A percentile compares a stretch with the other conserved stretches of the same genome.
Evolutionary conservation across 371 early-diverging fungal genomes (phyloP).

Genomic region (Apophysomyces elegans): DNA sequence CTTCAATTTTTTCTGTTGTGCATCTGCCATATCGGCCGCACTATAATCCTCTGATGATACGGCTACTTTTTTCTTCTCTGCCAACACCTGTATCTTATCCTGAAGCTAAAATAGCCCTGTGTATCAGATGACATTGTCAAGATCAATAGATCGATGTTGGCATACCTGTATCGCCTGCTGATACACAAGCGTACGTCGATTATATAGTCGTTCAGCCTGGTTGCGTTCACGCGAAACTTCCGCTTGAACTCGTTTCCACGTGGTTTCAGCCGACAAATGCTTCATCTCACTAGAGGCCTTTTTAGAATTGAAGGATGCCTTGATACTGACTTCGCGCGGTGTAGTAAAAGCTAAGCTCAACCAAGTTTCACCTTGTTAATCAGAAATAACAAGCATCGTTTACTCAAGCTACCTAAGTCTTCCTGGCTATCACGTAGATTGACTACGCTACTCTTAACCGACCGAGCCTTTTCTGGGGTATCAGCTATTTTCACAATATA

Average conservation of each 20-base stretch:
- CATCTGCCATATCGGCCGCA: constrained; percentile 12
- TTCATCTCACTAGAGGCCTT: constrained; percentile 11
- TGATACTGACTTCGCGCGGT: background rate
- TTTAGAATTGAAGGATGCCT: background rate
- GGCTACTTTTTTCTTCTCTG: constrained; percentile 7
- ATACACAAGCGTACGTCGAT: constrained; percentile 15
- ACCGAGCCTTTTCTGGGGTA: background rate
- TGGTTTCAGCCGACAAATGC: constrained; percentile 24
- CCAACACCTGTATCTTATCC: background rate
- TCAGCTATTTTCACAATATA: background rate
- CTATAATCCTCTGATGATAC: constrained; percentile 14
- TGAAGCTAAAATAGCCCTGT: constrained; percentile 8
- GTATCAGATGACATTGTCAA: background rate
- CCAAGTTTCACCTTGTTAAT: background rate
- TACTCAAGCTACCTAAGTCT: background rate
- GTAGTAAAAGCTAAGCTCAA: background rate
- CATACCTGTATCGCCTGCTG: constrained; percentile 20
- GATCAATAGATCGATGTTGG: background rate
- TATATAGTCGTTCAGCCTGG: constrained; percentile 20
- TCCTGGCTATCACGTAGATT: background rate
- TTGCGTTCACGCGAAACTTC: constrained; percentile 20
- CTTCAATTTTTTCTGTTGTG: constrained; percentile 8
- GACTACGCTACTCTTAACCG: background rate
- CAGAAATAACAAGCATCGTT: background rate
- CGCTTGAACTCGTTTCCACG: constrained; percentile 26